phyloP scores from a whole-genome alignment of 129 eudicot species.

The Glebionis coronaria region DNA sequence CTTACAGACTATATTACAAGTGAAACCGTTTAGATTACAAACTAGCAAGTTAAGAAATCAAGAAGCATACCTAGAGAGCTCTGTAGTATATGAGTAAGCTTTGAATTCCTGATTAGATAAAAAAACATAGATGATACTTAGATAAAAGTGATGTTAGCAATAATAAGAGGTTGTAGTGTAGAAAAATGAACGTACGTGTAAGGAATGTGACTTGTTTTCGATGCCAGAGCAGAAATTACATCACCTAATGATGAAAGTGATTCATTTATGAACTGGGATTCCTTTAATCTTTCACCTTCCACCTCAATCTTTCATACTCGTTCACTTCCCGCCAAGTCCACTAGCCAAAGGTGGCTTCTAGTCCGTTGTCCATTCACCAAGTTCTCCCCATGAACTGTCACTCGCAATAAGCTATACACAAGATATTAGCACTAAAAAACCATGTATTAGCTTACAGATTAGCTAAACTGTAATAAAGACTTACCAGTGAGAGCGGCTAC shows the following conservation, averaged over 20 bases:
- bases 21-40: neutral
- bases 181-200: slow-evolving; percentile 56
- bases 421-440: neutral
- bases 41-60: neutral
- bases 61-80: slow-evolving; percentile 77
- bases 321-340: slow-evolving; percentile 96
- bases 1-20: too few relatives aligned
- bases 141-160: too few relatives aligned
- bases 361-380: slow-evolving; percentile 68
- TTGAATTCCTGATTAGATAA: slow-evolving; percentile 66
- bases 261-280: slow-evolving; percentile 86
- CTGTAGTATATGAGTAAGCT: slow-evolving; percentile 95
- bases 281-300: slow-evolving; percentile 92
- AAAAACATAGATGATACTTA: too few relatives aligned
- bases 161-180: slow-evolving; percentile 2
- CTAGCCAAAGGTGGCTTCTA: slow-evolving; percentile 94
- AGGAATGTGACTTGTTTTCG: slow-evolving; percentile 86
- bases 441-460: neutral
- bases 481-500: slow-evolving; percentile 99
- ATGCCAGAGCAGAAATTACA: slow-evolving; percentile 92
- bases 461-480: neutral
- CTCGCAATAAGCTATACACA: slow-evolving; percentile 68
- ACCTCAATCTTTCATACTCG: slow-evolving; percentile 84
- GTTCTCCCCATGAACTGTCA: slow-evolving; percentile 73
- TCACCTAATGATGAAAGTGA: slow-evolving; percentile 93